Conservation (phyloP, 164 flowering plant species). For the Berberis thunbergii region DNA sequence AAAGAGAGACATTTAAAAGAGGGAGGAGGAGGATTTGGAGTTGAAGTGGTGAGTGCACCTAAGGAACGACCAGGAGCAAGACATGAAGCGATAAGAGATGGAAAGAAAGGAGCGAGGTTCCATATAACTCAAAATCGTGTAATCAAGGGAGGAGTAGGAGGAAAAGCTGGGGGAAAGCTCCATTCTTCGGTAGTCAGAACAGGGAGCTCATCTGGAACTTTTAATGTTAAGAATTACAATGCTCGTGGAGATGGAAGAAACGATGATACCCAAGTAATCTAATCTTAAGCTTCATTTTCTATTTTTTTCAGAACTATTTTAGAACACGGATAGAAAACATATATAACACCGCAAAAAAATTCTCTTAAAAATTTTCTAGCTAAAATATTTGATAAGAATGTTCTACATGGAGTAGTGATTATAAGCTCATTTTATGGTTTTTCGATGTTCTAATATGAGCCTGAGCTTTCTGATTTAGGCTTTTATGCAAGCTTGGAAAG, state of each 20-base stretch:
- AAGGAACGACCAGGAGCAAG: background rate
- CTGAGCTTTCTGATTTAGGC: conserved; percentile 23
- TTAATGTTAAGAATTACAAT: conserved; percentile 37
- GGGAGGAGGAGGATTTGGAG: background rate
- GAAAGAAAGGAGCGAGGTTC: background rate
- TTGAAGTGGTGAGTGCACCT: no score
- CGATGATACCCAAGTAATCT: conserved; percentile 32
- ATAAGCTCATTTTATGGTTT: background rate
- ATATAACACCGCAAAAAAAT: background rate
- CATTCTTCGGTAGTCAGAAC: background rate
- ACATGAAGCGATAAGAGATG: background rate
- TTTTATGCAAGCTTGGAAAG: conserved; percentile 45
- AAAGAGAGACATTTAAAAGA: background rate
- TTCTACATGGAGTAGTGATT: background rate
- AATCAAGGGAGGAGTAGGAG: background rate
- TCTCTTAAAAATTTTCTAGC: background rate
- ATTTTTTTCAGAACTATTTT: no score
- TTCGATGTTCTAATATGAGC: background rate
- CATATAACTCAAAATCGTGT: background rate
- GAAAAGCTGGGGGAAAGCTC: background rate
- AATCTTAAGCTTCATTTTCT: background rate
- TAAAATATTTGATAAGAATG: background rate
- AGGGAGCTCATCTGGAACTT: background rate
- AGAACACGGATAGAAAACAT: background rate
- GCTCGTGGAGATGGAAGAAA: conserved; percentile 40